Conservation (phyloP, 2,329 filamentous ascomycete genomes). For the Fusarium praegraminearum region DNA sequence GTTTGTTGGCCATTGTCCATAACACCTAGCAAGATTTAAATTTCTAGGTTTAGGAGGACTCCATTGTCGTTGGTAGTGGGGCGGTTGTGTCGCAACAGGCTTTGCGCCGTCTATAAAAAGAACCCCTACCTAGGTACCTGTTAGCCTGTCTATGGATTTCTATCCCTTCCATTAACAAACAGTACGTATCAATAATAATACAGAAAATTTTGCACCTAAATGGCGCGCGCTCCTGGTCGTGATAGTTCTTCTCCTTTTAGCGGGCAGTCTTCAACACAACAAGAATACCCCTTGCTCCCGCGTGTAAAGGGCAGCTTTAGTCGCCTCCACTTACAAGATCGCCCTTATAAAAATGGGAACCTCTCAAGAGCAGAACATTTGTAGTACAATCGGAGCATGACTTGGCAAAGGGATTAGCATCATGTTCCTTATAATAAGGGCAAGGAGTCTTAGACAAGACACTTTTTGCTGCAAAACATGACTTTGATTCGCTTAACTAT, state of each 20-base stretch:
- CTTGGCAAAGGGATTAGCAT: constrained; percentile 11
- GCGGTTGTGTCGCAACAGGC: constrained; percentile 15
- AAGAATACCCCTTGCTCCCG: constrained; percentile 21
- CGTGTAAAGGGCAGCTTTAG: constrained; percentile 8
- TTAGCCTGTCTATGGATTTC: background rate
- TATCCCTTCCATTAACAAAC: background rate
- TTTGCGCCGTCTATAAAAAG: constrained; percentile 40
- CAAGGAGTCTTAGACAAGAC: constrained; percentile 28
- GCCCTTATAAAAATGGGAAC: constrained; percentile 4
- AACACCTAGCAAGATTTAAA: background rate
- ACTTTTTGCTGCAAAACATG: background rate
- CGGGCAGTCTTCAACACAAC: background rate
- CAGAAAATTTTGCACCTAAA: background rate
- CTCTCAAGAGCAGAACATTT: background rate
- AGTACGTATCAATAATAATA: constrained; percentile 4
- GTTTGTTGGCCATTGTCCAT: background rate
- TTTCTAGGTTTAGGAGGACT: background rate
- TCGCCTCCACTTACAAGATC: constrained; percentile 9
- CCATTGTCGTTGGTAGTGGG: constrained; percentile 31
- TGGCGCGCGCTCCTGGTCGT: background rate
- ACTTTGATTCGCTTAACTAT: constrained; percentile 6
- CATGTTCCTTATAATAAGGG: background rate
- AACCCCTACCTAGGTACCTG: constrained; percentile 13
- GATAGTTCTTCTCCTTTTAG: background rate
- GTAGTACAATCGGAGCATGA: constrained; percentile 1